These are phyloP conservation scores for Lepraria neglecta DNA, from an alignment of 495 filamentous ascomycete genomes.

Conservation along the genomic window DNA sequence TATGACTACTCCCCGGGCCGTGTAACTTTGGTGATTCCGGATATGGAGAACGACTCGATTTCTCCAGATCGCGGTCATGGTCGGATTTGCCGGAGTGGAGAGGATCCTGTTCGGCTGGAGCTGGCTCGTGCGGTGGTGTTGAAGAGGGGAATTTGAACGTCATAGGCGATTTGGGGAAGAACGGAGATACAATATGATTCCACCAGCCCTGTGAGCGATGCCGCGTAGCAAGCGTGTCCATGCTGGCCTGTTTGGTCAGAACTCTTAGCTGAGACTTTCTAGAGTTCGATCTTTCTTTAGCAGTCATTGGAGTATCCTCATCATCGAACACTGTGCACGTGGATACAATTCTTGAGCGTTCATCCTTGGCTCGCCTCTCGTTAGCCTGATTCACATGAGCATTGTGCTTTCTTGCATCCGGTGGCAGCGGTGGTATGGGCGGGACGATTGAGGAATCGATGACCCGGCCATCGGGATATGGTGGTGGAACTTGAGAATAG, in stretches of 20 bases:
- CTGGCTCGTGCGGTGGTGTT: conserved; percentile 32
- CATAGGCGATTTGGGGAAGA: conserved; percentile 47
- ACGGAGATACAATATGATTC: conserved; percentile 76
- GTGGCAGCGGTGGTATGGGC: conserved; percentile 59
- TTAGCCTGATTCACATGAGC: background rate
- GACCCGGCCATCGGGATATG: conserved; percentile 30
- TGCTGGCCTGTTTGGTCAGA: conserved; percentile 22
- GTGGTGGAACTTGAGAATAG: conserved; percentile 58
- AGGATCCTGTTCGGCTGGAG: conserved; percentile 23
- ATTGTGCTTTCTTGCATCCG: conserved; percentile 5
- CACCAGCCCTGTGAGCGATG: conserved; percentile 76
- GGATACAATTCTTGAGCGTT: conserved; percentile 32
- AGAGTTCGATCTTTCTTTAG: conserved; percentile 29
- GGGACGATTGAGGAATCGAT: conserved; percentile 40
- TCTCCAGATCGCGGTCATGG: conserved; percentile 19
- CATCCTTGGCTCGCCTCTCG: background rate
- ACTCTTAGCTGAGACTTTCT: conserved; percentile 34
- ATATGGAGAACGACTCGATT: conserved; percentile 33
- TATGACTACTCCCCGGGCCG: conserved; percentile 22
- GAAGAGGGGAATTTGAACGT: conserved; percentile 24
- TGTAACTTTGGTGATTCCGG: background rate
- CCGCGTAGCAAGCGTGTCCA: conserved; percentile 44
- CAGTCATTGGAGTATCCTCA: conserved; percentile 37
- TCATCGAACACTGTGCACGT: conserved; percentile 53
- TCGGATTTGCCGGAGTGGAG: conserved; percentile 29